Percentiles rank a stretch among this genome's conserved stretches.
Evolutionary conservation across 2,329 filamentous ascomycete genomes (phyloP).

Genomic region (Phyllosticta paracitricarpa): DNA sequence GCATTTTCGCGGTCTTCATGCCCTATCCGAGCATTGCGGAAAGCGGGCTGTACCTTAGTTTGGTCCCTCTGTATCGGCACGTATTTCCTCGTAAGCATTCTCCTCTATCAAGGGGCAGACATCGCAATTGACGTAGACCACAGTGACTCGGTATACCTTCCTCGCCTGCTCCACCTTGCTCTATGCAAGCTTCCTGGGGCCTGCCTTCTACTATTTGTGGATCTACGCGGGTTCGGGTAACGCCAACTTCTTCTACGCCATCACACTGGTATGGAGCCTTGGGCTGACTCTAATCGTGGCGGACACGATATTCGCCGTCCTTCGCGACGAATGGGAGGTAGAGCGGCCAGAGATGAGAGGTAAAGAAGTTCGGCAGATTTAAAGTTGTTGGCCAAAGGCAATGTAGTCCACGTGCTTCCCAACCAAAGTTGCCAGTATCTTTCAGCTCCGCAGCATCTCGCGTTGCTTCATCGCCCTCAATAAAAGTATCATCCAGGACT

Average conservation of each 20-base stretch:
- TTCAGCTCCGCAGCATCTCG: background rate
- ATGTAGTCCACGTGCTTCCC: background rate
- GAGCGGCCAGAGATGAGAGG: conserved; percentile 84
- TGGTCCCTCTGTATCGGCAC: conserved; percentile 81
- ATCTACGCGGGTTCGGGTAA: conserved; percentile 97
- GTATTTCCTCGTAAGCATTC: conserved; percentile 61
- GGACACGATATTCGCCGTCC: conserved; percentile 76
- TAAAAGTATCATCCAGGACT: background rate
- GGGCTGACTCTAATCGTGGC: conserved; percentile 79
- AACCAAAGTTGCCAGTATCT: background rate
- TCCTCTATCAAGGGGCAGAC: background rate
- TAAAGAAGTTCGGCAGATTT: conserved; percentile 80
- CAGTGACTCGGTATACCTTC: conserved; percentile 88
- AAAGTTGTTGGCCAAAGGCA: conserved; percentile 18
- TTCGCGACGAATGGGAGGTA: conserved; percentile 89
- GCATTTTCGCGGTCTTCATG: conserved; percentile 91
- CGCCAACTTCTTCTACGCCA: conserved; percentile 98
- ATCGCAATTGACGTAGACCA: conserved; percentile 10
- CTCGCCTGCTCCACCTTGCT: conserved; percentile 72
- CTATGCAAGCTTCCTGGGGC: conserved; percentile 81
- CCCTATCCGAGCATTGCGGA: conserved; percentile 93
- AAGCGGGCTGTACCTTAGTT: conserved; percentile 71
- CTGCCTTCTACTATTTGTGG: conserved; percentile 95
- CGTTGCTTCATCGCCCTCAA: background rate
- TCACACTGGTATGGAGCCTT: conserved; percentile 95